Evolutionary conservation across 805 yeast genomes (phyloP).

Genomic region (Candida montana): DNA sequence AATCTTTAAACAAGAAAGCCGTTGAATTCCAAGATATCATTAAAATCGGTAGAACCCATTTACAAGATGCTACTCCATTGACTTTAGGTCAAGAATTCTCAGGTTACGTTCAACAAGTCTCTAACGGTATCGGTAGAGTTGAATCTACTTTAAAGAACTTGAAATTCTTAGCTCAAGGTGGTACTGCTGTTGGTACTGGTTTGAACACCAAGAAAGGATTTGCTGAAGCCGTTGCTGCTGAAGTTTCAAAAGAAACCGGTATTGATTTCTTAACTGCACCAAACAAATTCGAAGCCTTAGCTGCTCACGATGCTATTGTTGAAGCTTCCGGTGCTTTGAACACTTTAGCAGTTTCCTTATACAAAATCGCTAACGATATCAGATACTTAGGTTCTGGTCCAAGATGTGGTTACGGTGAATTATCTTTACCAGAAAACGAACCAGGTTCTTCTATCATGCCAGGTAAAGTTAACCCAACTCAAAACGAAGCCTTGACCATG

Average conservation of each 20-base stretch:
- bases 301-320: slow-evolving; percentile 97
- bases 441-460: slow-evolving; percentile 99
- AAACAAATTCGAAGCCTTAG: slow-evolving; percentile 97
- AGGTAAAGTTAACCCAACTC: slow-evolving; percentile 99
- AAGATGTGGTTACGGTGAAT: slow-evolving; percentile 98
- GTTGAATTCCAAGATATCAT: slow-evolving; percentile 85
- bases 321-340: slow-evolving; percentile 97
- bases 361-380: slow-evolving; percentile 96
- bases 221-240: slow-evolving; percentile 79
- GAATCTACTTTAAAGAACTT: slow-evolving; percentile 72
- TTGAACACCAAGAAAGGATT: slow-evolving; percentile 90
- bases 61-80: slow-evolving; percentile 98
- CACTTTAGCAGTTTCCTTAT: slow-evolving; percentile 89
- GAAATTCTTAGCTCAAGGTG: slow-evolving; percentile 92
- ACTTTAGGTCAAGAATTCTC: slow-evolving; percentile 97
- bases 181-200: slow-evolving; percentile 99
- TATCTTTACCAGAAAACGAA: slow-evolving; percentile 93
- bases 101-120: slow-evolving; percentile 91
- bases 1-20: slow-evolving; percentile 69
- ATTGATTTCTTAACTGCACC: slow-evolving; percentile 91
- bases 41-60: slow-evolving; percentile 98
- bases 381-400: slow-evolving; percentile 99
- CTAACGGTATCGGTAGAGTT: slow-evolving; percentile 85
- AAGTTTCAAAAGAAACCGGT: slow-evolving; percentile 83
- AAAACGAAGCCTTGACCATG: slow-evolving; percentile 98